phyloP scores from a whole-genome alignment of 176 grass and related monocot species.

The Raddia distichophylla region DNA sequence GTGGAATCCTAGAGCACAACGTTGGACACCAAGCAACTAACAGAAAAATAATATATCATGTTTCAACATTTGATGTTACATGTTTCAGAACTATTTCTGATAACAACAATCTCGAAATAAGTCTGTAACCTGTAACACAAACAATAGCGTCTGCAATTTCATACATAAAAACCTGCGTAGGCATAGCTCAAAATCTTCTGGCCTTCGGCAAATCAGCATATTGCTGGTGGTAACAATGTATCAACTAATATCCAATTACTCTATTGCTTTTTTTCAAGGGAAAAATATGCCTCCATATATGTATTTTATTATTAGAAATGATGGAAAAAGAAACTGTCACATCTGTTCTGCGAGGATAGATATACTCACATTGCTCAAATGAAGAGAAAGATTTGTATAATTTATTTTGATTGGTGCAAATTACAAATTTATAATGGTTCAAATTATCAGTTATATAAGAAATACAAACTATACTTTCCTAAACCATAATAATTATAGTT shows the following conservation, averaged over 20 bases:
- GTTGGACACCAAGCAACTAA: not conserved
- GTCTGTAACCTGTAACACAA: not conserved
- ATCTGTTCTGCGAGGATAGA: not conserved
- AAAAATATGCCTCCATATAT: not conserved
- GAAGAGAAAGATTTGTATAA: not conserved
- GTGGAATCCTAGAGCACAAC: not conserved
- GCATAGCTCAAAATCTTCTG: not conserved
- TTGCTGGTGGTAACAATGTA: not conserved
- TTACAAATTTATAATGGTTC: not conserved
- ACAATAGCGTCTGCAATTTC: not conserved
- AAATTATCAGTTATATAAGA: not conserved
- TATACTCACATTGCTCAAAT: not conserved
- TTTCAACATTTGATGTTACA: constrained; percentile 2
- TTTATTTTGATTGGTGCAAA: not conserved
- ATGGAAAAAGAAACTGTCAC: not conserved
- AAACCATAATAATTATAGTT: not conserved
- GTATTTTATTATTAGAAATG: not conserved
- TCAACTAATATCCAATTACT: not conserved
- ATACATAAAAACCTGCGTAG: not conserved
- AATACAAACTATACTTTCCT: not conserved
- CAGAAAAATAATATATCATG: not conserved
- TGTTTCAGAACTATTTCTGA: not conserved
- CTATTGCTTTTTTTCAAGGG: not conserved
- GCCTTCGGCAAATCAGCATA: not conserved
- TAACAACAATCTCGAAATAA: not conserved